Percentiles rank a stretch among this genome's conserved stretches.
Evolutionary conservation across 495 filamentous ascomycete species (phyloP).

Genomic region (Penicillium malachiteum): DNA sequence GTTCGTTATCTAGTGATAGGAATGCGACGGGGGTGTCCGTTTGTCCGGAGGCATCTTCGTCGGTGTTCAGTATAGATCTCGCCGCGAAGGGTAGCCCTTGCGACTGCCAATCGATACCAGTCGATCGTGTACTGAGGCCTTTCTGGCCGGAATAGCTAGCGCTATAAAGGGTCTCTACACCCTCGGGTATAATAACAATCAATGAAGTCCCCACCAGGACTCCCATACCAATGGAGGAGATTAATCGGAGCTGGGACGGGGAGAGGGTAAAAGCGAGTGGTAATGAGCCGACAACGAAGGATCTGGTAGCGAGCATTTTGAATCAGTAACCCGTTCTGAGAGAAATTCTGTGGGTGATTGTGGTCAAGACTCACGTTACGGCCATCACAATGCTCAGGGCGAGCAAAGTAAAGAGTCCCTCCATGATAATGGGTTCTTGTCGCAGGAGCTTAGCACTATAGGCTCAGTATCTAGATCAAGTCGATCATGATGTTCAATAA

Average conservation of each 20-base stretch:
- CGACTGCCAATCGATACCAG: constrained; percentile 31
- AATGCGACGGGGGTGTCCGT: constrained; percentile 16
- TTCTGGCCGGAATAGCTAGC: constrained; percentile 41
- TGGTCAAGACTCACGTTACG: constrained; percentile 64
- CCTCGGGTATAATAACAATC: constrained; percentile 97
- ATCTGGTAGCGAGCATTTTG: constrained; percentile 53
- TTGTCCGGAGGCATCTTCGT: constrained; percentile 1
- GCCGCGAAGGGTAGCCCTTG: constrained; percentile 24
- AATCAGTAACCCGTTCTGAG: not conserved
- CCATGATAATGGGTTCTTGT: constrained; percentile 48
- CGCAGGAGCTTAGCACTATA: constrained; percentile 25
- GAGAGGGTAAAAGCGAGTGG: constrained; percentile 88
- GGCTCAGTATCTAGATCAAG: constrained; percentile 19
- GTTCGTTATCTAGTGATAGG: constrained; percentile 19
- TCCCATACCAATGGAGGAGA: constrained; percentile 91
- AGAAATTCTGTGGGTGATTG: constrained; percentile 7
- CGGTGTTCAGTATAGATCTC: constrained; percentile 7
- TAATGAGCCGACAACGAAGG: constrained; percentile 90
- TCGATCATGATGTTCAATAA: constrained; percentile 23
- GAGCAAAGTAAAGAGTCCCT: constrained; percentile 85
- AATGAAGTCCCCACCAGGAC: constrained; percentile 92
- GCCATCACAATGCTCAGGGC: constrained; percentile 89
- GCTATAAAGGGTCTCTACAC: constrained; percentile 85
- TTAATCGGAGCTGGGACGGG: constrained; percentile 81
- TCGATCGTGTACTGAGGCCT: constrained; percentile 28